Conservation (phyloP, 2,329 filamentous ascomycete species). For the Cladosporium sp. region DNA sequence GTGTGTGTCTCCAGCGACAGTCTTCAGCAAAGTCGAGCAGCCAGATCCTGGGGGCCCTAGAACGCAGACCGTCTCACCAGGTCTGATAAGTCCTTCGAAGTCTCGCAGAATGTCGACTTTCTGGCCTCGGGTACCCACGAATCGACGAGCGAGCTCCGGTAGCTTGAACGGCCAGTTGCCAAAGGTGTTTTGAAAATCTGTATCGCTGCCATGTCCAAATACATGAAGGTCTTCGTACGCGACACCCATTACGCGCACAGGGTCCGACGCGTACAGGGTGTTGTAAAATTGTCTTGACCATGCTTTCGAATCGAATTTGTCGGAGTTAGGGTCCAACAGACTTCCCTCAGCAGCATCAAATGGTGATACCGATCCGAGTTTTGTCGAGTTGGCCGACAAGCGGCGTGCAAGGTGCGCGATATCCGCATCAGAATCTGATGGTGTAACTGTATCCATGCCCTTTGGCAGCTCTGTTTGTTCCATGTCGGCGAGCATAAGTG, state of each 20-base stretch:
- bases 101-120: constrained; percentile 59
- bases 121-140: constrained; percentile 19
- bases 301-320: constrained; percentile 1
- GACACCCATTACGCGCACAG: constrained; percentile 43
- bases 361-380: background rate
- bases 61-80: constrained; percentile 74
- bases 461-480: background rate
- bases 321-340: background rate
- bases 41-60: constrained; percentile 65
- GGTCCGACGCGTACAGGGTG: constrained; percentile 16
- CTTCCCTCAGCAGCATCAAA: background rate
- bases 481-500: background rate
- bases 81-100: constrained; percentile 64
- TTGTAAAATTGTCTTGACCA: constrained; percentile 4
- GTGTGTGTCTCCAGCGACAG: constrained; percentile 76
- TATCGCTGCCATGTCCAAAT: constrained; percentile 44
- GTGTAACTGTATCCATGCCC: background rate
- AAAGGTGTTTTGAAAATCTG: constrained; percentile 49
- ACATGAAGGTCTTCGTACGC: constrained; percentile 45
- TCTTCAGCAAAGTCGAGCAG: constrained; percentile 84
- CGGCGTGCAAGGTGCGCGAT: background rate
- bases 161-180: constrained; percentile 31
- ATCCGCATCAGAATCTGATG: background rate
- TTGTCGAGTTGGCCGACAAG: background rate
- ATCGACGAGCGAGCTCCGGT: background rate